Percentiles rank a stretch among this genome's conserved stretches.
Conservation (phyloP, 768 basidiomycete genomes). For the Trametes coccinea region DNA sequence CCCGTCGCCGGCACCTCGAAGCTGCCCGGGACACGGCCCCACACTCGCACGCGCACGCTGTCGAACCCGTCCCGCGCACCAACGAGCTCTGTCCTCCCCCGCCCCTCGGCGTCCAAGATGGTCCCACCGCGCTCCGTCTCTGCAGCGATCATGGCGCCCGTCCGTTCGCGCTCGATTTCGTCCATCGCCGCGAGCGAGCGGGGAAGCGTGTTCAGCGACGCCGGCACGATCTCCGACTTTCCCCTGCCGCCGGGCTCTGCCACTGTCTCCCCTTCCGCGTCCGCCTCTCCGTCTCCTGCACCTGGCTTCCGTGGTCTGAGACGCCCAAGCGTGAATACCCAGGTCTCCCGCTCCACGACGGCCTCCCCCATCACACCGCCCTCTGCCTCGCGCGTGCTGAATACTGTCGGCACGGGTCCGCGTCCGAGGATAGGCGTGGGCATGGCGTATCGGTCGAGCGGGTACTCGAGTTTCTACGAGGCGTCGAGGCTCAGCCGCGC, state of each 20-base stretch:
- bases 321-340: constrained; percentile 8
- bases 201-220: background rate
- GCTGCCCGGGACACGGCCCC: background rate
- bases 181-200: constrained; percentile 3
- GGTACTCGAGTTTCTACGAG: constrained; percentile 24
- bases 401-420: constrained; percentile 19
- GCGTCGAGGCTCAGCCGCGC: constrained; percentile 16
- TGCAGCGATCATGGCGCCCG: background rate
- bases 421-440: constrained; percentile 64
- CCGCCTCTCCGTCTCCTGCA: background rate
- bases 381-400: constrained; percentile 16
- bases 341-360: background rate
- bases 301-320: background rate
- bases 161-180: background rate
- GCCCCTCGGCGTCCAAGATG: background rate
- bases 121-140: constrained; percentile 13
- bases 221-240: constrained; percentile 11
- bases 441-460: constrained; percentile 53
- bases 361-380: constrained; percentile 5
- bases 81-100: background rate
- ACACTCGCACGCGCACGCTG: constrained; percentile 8
- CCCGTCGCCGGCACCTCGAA: constrained; percentile 8
- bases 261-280: background rate
- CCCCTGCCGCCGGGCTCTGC: constrained; percentile 5
- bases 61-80: constrained; percentile 16